These are phyloP conservation scores for Lineolata rhizophorae DNA, from an alignment of 495 filamentous ascomycete species.

Conservation along the genomic window DNA sequence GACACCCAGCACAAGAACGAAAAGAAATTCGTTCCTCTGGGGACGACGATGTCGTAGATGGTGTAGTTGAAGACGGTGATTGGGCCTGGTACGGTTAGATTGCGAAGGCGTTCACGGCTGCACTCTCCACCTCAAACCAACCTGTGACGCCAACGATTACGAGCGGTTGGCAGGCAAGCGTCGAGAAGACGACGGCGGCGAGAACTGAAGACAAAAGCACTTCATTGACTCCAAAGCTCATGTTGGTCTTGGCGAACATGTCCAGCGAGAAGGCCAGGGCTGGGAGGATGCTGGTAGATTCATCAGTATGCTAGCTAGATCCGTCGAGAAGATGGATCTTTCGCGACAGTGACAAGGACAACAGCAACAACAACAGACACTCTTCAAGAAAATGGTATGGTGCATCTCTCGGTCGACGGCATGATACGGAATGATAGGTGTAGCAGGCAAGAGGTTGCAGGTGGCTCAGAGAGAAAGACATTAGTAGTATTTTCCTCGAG, in stretches of 20 bases:
- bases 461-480: too few relatives aligned
- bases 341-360: neutral
- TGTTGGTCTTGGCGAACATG: conserved; percentile 20
- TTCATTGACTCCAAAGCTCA: conserved; percentile 25
- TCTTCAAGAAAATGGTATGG: neutral
- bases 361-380: neutral
- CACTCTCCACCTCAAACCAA: too few relatives aligned
- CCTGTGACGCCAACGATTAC: conserved; percentile 79
- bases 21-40: conserved; percentile 14
- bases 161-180: conserved; percentile 12
- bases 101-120: conserved; percentile 3
- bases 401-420: neutral
- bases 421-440: too few relatives aligned
- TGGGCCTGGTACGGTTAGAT: conserved; percentile 6
- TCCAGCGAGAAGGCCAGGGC: conserved; percentile 24
- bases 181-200: conserved; percentile 20
- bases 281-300: conserved; percentile 17
- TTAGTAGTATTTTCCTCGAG: too few relatives aligned
- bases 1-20: conserved; percentile 21
- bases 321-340: neutral
- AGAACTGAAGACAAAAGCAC: conserved; percentile 23
- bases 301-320: neutral
- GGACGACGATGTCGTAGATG: conserved; percentile 22
- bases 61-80: conserved; percentile 25
- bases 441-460: too few relatives aligned